phyloP scores from a whole-genome alignment of 1,284 basidiomycete genomes.

The Sanghuangporus sanghuang region DNA sequence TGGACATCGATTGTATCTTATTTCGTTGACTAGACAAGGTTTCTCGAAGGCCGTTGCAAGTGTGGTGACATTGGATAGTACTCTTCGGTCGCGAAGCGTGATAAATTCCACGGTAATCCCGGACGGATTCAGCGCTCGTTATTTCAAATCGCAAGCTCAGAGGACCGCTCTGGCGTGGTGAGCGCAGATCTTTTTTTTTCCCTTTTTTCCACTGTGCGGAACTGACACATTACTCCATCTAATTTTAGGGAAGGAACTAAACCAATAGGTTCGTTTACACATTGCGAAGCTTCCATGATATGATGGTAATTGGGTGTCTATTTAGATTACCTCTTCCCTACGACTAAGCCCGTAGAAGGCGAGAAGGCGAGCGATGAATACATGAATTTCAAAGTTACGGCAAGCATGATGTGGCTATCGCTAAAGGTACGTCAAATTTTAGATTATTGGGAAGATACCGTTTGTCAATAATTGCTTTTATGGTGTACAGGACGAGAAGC shows the following conservation, averaged over 20 bases:
- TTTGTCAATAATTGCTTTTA: neutral
- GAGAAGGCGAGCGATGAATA: slow-evolving; percentile 15
- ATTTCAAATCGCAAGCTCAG: slow-evolving; percentile 7
- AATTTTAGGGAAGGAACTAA: slow-evolving; percentile 17
- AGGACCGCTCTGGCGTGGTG: slow-evolving; percentile 13
- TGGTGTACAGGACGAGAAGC: slow-evolving; percentile 3
- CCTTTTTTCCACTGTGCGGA: neutral
- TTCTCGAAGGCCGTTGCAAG: slow-evolving; percentile 14
- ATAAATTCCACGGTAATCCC: neutral
- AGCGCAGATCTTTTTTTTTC: neutral
- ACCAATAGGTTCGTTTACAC: slow-evolving; percentile 12
- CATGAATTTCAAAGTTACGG: neutral
- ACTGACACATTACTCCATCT: neutral
- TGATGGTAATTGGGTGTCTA: neutral
- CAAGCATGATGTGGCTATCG: neutral
- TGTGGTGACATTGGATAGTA: slow-evolving; percentile 15
- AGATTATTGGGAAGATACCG: neutral
- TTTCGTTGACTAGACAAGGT: slow-evolving; percentile 14
- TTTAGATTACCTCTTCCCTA: slow-evolving; percentile 16
- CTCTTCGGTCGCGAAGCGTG: slow-evolving; percentile 10
- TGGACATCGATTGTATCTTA: neutral
- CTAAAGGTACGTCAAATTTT: neutral
- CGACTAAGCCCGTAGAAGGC: slow-evolving; percentile 17
- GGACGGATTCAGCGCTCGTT: neutral
- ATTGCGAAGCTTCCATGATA: neutral